Evolutionary conservation across 768 basidiomycete species (phyloP).

Genomic region (Phaeolepiota aurea): DNA sequence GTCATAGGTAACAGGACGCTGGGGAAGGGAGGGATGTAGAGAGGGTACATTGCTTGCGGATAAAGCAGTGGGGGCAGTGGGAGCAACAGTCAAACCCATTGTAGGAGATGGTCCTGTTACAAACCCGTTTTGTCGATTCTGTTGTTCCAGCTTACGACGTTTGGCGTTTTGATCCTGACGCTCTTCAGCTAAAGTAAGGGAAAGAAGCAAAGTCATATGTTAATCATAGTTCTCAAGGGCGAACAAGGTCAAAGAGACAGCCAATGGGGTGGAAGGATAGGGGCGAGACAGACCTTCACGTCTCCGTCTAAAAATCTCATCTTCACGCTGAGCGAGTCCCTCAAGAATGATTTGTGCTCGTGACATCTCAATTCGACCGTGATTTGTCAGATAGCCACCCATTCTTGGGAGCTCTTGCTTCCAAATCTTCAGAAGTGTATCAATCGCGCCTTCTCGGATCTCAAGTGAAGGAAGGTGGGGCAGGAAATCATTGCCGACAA

Average conservation of each 20-base stretch:
- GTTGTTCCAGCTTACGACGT: slow-evolving; percentile 64
- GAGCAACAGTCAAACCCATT: slow-evolving; percentile 37
- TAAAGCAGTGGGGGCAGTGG: slow-evolving; percentile 24
- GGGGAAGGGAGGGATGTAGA: slow-evolving; percentile 54
- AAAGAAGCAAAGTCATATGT: slow-evolving; percentile 20
- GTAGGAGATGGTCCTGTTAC: slow-evolving; percentile 38
- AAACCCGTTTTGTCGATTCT: slow-evolving; percentile 29
- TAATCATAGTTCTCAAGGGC: slow-evolving; percentile 10
- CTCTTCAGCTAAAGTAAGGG: slow-evolving; percentile 66
- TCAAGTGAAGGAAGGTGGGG: slow-evolving; percentile 97
- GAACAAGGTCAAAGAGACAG: slow-evolving; percentile 7
- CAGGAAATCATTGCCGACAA: slow-evolving; percentile 99
- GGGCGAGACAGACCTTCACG: slow-evolving; percentile 70
- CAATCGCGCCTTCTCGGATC: slow-evolving; percentile 98
- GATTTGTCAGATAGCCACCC: slow-evolving; percentile 95
- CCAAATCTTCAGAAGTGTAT: slow-evolving; percentile 95
- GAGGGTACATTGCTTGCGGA: slow-evolving; percentile 22
- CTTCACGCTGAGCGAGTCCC: slow-evolving; percentile 88
- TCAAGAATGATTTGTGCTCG: slow-evolving; percentile 93
- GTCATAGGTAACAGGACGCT: slow-evolving; percentile 48
- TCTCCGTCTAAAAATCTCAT: slow-evolving; percentile 88
- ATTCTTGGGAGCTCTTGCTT: slow-evolving; percentile 86
- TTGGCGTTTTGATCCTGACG: slow-evolving; percentile 90
- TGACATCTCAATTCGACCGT: slow-evolving; percentile 79
- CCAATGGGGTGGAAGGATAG: slow-evolving; percentile 9